Base-by-base conservation (phyloP, 2,329 filamentous ascomycete genomes). In the Aspergillus eucalypticola region DNA sequence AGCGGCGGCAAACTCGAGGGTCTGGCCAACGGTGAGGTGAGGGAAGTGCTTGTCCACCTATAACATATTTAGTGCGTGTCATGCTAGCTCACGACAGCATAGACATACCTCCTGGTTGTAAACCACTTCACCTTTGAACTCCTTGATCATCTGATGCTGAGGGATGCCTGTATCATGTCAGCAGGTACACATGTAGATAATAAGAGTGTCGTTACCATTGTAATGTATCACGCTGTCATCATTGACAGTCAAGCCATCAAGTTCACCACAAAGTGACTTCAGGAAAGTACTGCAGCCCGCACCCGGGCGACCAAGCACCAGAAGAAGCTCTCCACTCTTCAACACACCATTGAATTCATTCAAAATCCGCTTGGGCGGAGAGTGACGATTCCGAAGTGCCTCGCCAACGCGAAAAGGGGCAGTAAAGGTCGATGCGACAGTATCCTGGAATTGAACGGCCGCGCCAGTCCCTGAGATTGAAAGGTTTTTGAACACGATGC, bases 221-320 rank as follows among this genome's bases (percentile, higher is more conserved):
- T 95, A 95, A 78, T 95, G 93, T 72, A 95, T 86, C 57, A 89
- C 85, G 0, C 90, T 88, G 6, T 80, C 76, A 2, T 88, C 76
- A 52, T 90, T 89, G 21, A 94, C 81, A 62, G 84, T 84, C 69
- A 94, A 87, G 44, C 91, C 91, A 66, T 92, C 88, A 25, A 89
- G 90, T 76, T 95, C 90, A 63, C 91, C 91, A 10, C 90, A 85
- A 65, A 95, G 84, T 0, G 90, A 90, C 81, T 95, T 95, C 60
- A 96, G 81, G 63, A 95, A 86, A 2, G 91, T 95, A 42, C 89
- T 91, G 76, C 91, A 96, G 52, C 76, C 76, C 8, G 72, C 68
- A 13, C 78, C 77, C 2, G 77, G 77, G 11, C 74, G 77, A 2
- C 82, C 82, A 0, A 84, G 75, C 0, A 84, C 82, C 11, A 83